Base-by-base conservation (phyloP, 2,329 filamentous ascomycete species). In the Aspergillus sclerotialis region DNA sequence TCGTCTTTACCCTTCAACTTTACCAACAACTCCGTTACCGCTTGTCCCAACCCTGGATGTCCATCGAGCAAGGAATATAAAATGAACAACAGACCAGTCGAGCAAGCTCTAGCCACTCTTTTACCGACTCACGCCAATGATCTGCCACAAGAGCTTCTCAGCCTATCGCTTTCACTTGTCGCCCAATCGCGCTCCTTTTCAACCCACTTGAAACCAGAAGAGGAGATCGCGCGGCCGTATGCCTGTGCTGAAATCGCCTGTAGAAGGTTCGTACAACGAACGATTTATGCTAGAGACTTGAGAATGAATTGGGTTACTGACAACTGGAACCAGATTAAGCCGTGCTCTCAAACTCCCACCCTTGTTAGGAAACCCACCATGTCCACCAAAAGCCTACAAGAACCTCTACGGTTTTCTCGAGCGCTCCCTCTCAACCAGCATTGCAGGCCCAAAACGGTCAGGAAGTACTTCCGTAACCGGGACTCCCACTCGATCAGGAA, bases 211-310 rank as follows among this genome's bases (percentile, higher is more conserved):
- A 93, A 88, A 56, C 73, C 80, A 3, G 86, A 93, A 36, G 88
- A 94, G 58, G 89, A 95, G 58, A 79, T 92, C 44, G 86, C 82
- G n/a, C 75, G 89, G 13, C 73, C 76, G 4, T 92, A 92, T 58
- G 84, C 82, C 4, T 94, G 88, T 57, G 84, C 85, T 10, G 82
- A 94, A 61, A 75, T 98, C 40, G 92, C 92, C 13, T 96, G 89
- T 55, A 86, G 90, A 49, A 77, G 85, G 84, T 85, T 64, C 28
- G 48, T 31, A 14, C 10, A 21, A 3, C 9, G n/a, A n/a, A n/a
- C n/a, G n/a, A n/a, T n/a, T n/a, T n/a, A n/a, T n/a, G n/a, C n/a
- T n/a, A n/a, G n/a, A n/a, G n/a, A n/a, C n/a, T n/a, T n/a, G n/a
- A n/a, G n/a, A n/a, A n/a, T n/a, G n/a, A n/a, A n/a, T n/a, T n/a